Percentiles rank a stretch among this genome's conserved stretches.
Conservation (phyloP, 176 grass and related monocot species). For the Leersia perrieri region DNA sequence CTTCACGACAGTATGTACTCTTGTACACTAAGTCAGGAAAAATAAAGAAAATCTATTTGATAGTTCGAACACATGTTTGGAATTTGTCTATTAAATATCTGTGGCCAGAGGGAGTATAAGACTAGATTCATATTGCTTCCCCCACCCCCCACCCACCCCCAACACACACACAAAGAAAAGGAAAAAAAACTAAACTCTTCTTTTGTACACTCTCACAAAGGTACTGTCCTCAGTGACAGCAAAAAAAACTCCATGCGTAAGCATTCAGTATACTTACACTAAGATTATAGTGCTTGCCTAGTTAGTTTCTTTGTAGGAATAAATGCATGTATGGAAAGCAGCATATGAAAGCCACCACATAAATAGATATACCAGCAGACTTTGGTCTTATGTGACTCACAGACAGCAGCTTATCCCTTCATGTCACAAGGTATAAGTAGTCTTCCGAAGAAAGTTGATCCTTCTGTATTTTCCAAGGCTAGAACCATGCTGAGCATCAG, state of each 20-base stretch:
- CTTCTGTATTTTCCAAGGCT: neutral
- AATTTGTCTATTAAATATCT: no score
- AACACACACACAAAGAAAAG: no score
- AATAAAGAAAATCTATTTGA: neutral
- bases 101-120: no score
- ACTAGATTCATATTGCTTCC: neutral
- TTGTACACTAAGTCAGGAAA: slow-evolving; percentile 10
- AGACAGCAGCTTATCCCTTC: neutral
- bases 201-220: neutral
- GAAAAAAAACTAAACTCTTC: neutral
- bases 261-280: neutral
- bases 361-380: neutral
- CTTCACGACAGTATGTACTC: no score
- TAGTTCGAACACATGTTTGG: slow-evolving; percentile 7
- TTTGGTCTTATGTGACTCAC: neutral
- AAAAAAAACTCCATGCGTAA: neutral
- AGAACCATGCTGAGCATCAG: neutral
- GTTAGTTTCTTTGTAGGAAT: neutral
- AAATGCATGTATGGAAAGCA: neutral
- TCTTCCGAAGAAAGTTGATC: neutral
- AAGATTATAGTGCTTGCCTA: neutral
- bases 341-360: neutral
- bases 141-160: no score
- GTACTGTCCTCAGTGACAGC: neutral
- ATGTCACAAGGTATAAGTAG: neutral